Percentiles rank a stretch among this genome's conserved stretches.
Evolutionary conservation across 768 basidiomycete species (phyloP).

Genomic region (Fibroporia radiculosa): DNA sequence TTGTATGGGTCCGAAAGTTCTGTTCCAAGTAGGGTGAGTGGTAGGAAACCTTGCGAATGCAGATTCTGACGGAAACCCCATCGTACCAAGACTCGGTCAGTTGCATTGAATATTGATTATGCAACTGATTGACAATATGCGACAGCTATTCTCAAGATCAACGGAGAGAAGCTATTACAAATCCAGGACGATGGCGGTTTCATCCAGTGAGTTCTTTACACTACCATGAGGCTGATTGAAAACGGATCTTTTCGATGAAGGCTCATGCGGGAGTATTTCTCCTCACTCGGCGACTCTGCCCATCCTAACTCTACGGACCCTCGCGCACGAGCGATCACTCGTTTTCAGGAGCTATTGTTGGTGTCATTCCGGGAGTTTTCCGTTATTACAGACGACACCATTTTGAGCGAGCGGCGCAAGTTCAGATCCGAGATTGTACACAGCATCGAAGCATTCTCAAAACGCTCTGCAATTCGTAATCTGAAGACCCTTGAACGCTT

Average conservation of each 20-base stretch:
- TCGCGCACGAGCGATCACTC: constrained; percentile 86
- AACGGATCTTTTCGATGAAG: constrained; percentile 29
- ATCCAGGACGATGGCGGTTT: constrained; percentile 97
- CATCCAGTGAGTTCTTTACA: constrained; percentile 60
- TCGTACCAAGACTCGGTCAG: constrained; percentile 44
- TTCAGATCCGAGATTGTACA: constrained; percentile 87
- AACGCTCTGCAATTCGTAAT: constrained; percentile 84
- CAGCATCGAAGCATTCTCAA: constrained; percentile 90
- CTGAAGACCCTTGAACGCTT: constrained; percentile 75
- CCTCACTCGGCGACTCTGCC: constrained; percentile 87
- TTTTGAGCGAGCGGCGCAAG: constrained; percentile 75
- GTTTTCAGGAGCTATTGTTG: constrained; percentile 94
- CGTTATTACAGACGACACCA: constrained; percentile 92
- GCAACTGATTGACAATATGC: neutral
- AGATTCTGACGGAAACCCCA: no score
- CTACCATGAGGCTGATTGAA: no score
- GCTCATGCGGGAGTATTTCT: constrained; percentile 93
- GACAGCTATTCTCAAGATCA: constrained; percentile 92
- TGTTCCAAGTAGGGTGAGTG: constrained; percentile 97
- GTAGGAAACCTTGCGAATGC: no score
- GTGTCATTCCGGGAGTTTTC: constrained; percentile 98
- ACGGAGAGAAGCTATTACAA: constrained; percentile 84
- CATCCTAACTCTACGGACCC: constrained; percentile 86
- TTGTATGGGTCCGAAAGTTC: constrained; percentile 97
- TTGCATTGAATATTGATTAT: constrained; percentile 18